phyloP scores from a whole-genome alignment of 2,329 filamentous ascomycete genomes.

The Plenodomus biglobosus region DNA sequence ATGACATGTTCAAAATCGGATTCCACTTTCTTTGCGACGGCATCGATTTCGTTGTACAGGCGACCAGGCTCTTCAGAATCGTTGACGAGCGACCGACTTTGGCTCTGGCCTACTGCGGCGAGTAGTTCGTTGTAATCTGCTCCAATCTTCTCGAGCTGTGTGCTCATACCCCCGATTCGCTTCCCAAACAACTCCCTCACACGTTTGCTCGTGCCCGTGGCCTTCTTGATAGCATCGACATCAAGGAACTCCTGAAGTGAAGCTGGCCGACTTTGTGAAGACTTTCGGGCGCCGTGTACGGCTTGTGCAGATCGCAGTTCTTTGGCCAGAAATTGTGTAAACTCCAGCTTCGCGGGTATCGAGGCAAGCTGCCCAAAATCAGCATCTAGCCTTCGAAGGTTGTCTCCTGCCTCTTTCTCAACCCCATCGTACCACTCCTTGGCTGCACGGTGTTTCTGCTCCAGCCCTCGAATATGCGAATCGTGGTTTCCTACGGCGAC shows the following conservation, averaged over 20 bases:
- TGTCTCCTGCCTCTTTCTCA: constrained; percentile 65
- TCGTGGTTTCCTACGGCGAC: constrained; percentile 86
- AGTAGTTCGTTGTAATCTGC: constrained; percentile 50
- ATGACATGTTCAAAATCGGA: constrained; percentile 81
- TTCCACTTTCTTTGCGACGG: constrained; percentile 80
- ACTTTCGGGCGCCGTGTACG: constrained; percentile 25
- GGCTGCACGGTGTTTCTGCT: constrained; percentile 70
- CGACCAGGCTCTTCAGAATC: constrained; percentile 66
- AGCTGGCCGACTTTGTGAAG: constrained; percentile 19
- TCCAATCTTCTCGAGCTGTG: constrained; percentile 46
- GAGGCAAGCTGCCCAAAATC: constrained; percentile 66
- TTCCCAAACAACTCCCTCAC: constrained; percentile 66
- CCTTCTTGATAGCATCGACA: constrained; percentile 68
- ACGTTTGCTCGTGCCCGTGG: constrained; percentile 66
- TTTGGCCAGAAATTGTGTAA: constrained; percentile 56
- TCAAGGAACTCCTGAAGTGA: constrained; percentile 65
- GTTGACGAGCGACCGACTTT: constrained; percentile 56
- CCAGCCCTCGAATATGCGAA: constrained; percentile 69
- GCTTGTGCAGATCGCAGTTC: constrained; percentile 33
- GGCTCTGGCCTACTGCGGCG: constrained; percentile 49
- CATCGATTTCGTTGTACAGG: constrained; percentile 81
- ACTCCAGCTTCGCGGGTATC: constrained; percentile 65
- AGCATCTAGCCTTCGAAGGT: constrained; percentile 67
- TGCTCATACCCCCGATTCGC: constrained; percentile 48
- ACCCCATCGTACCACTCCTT: constrained; percentile 70